Conservation (phyloP, 2,329 filamentous ascomycete genomes). For the Aspergillus neotritici region DNA sequence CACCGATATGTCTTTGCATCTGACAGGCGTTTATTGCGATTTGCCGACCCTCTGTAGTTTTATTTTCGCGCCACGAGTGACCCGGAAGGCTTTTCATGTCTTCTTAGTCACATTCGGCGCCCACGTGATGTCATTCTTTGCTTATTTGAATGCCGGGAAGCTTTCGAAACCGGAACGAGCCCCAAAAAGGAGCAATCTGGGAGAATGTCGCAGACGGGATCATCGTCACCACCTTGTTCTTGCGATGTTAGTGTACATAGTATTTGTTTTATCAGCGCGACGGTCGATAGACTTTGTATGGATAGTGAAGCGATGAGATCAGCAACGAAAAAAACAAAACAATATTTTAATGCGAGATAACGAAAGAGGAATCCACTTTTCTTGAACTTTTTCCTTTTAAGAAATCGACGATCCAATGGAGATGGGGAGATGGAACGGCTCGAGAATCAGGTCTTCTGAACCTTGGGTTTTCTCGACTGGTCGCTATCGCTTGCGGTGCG, state of each 20-base stretch:
- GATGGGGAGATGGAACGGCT: not conserved
- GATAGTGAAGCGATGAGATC: slow-evolving; percentile 35
- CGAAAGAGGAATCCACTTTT: slow-evolving; percentile 14
- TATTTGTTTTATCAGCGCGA: slow-evolving; percentile 17
- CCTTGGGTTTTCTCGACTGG: slow-evolving; percentile 25
- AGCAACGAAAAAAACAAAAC: slow-evolving; percentile 29
- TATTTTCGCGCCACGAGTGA: slow-evolving; percentile 17
- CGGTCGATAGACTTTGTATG: slow-evolving; percentile 30
- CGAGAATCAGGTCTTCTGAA: slow-evolving; percentile 17
- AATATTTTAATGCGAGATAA: slow-evolving; percentile 28
- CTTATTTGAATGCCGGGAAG: slow-evolving; percentile 10
- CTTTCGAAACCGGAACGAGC: slow-evolving; percentile 6
- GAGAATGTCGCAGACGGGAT: slow-evolving; percentile 18
- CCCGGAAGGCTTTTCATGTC: slow-evolving; percentile 1
- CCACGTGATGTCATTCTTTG: slow-evolving; percentile 5
- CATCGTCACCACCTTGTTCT: slow-evolving; percentile 13
- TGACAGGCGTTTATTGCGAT: slow-evolving; percentile 28
- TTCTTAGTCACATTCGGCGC: slow-evolving; percentile 5
- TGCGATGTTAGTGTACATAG: slow-evolving; percentile 37
- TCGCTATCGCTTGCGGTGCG: slow-evolving; percentile 21
- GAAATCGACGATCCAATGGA: too few species aligned
- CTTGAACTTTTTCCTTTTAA: not conserved
- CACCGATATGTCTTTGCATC: slow-evolving; percentile 24
- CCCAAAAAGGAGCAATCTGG: slow-evolving; percentile 4
- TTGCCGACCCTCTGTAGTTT: slow-evolving; percentile 18